Conservation (phyloP, 164 flowering plant species). For the Houttuynia cordata region DNA sequence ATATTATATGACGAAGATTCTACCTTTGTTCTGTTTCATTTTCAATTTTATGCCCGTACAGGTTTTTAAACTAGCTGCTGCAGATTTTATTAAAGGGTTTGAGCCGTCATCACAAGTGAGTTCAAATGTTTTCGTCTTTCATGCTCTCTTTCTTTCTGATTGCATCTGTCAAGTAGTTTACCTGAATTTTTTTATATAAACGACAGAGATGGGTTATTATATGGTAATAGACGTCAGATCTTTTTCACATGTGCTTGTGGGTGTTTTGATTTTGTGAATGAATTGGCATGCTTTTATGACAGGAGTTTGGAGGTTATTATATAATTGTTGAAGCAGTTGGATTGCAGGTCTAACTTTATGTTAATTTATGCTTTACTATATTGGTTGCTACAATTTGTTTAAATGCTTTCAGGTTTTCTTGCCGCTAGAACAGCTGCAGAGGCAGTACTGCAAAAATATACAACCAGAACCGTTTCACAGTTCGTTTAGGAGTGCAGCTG, state of each 20-base stretch:
- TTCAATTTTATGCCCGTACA: conserved; percentile 15
- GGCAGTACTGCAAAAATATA: conserved; percentile 40
- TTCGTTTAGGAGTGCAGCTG: conserved; percentile 32
- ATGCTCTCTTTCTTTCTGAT: neutral
- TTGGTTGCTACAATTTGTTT: neutral
- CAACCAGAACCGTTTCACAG: conserved; percentile 33
- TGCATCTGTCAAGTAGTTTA: neutral
- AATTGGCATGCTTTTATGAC: too few species aligned
- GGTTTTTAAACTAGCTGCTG: conserved; percentile 59
- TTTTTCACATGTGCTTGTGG: too few species aligned
- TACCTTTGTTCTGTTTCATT: neutral
- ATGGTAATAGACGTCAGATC: too few species aligned
- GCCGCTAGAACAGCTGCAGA: conserved; percentile 57
- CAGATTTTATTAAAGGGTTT: conserved; percentile 51
- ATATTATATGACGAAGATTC: too few species aligned
- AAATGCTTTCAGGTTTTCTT: conserved; percentile 32
- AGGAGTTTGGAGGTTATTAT: too few species aligned
- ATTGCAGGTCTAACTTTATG: too few species aligned
- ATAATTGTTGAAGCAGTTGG: neutral
- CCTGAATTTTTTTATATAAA: neutral
- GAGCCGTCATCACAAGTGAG: conserved; percentile 76
- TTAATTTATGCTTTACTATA: neutral
- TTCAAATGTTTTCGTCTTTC: conserved; percentile 5
- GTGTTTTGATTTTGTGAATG: too few species aligned
- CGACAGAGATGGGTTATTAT: neutral